Conservation (phyloP, 192 early-diverging fungal species). For the Coemansia erecta region DNA sequence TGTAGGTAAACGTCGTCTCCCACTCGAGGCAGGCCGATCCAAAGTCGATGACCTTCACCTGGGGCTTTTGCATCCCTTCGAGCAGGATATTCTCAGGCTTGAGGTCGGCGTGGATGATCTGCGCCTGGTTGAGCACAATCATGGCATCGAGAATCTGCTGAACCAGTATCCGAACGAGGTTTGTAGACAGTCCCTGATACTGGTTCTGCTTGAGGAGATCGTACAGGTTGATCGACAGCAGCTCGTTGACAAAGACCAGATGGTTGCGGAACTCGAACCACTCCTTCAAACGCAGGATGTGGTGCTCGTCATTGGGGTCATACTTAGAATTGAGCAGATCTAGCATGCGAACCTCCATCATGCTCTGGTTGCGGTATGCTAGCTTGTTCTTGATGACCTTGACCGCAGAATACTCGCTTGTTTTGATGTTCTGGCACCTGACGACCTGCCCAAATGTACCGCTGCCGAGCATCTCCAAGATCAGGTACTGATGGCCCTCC, state of each 20-base stretch:
- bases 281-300: conserved; percentile 86
- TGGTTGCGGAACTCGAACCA: conserved; percentile 92
- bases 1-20: conserved; percentile 96
- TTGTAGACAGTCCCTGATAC: conserved; percentile 91
- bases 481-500: conserved; percentile 88
- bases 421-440: conserved; percentile 91
- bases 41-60: conserved; percentile 98
- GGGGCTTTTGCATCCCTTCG: conserved; percentile 81
- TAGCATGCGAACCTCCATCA: conserved; percentile 95
- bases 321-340: conserved; percentile 88
- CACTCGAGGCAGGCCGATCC: conserved; percentile 96
- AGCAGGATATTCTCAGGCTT: conserved; percentile 98
- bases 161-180: conserved; percentile 89
- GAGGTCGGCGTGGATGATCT: conserved; percentile 97
- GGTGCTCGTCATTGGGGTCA: conserved; percentile 83
- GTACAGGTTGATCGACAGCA: conserved; percentile 95
- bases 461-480: conserved; percentile 89
- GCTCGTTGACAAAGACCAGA: conserved; percentile 96
- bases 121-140: conserved; percentile 78
- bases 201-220: conserved; percentile 98
- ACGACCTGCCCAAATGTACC: conserved; percentile 99
- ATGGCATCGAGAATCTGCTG: conserved; percentile 92
- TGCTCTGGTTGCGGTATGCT: conserved; percentile 96
- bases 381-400: conserved; percentile 99
- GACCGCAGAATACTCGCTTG: conserved; percentile 86